A percentile compares a stretch with the other conserved stretches of the same genome.
phyloP scores from a whole-genome alignment of 2,329 filamentous ascomycete genomes.

The Plenodomus biglobosus region DNA sequence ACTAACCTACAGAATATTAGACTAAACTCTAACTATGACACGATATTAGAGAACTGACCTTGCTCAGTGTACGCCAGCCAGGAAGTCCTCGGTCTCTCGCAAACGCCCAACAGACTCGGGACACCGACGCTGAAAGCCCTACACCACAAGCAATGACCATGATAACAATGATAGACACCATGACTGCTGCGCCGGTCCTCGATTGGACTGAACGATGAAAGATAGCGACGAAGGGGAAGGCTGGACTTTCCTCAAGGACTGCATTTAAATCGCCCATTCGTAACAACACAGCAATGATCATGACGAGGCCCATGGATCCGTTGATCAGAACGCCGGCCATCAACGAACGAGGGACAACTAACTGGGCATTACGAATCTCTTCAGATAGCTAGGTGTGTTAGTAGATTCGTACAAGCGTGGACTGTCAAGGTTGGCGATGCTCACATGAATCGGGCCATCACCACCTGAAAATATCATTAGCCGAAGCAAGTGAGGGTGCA shows the following conservation, averaged over 20 bases:
- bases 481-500: neutral
- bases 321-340: slow-evolving; percentile 44
- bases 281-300: slow-evolving; percentile 32
- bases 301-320: slow-evolving; percentile 42
- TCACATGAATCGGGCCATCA: slow-evolving; percentile 44
- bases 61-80: slow-evolving; percentile 33
- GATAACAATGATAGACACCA: slow-evolving; percentile 40
- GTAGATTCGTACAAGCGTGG: neutral
- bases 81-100: slow-evolving; percentile 46
- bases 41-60: slow-evolving; percentile 5
- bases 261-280: slow-evolving; percentile 39
- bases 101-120: slow-evolving; percentile 46
- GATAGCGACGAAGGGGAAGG: slow-evolving; percentile 50
- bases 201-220: slow-evolving; percentile 42
- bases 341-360: slow-evolving; percentile 41
- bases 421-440: neutral
- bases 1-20: slow-evolving; percentile 23
- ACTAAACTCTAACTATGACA: neutral
- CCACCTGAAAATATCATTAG: slow-evolving; percentile 8
- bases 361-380: slow-evolving; percentile 34
- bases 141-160: slow-evolving; percentile 41
- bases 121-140: slow-evolving; percentile 42
- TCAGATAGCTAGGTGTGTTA: slow-evolving; percentile 31
- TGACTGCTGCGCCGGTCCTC: slow-evolving; percentile 47
- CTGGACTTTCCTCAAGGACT: slow-evolving; percentile 44